Evolutionary conservation across 2,329 filamentous ascomycete species (phyloP), one percentile per base, ranked within the genome.

Genomic region (Esteya vermicola): DNA sequence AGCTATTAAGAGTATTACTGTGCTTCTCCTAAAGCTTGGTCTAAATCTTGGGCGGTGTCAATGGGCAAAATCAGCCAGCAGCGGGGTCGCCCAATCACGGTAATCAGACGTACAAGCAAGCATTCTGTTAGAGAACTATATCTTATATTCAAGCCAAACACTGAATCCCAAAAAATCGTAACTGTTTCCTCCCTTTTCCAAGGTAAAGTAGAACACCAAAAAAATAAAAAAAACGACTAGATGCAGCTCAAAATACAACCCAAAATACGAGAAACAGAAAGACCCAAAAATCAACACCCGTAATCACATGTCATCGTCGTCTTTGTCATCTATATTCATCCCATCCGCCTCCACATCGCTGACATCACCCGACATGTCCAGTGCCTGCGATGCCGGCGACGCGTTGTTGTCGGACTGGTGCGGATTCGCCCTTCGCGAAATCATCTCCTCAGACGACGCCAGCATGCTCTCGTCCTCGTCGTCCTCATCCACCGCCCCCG

Each of bases 311-410:
- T 26, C 35, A 26, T 26, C 8, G 18, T 30, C 37, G 13, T 33
- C 28, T 10, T 22, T 33, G n/a, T 27, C 32, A 23, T 30, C 23
- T 19, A 30, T 38, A 18, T 28, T 33, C 19, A 41, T 40, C 6
- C 4, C 23, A 13, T 35, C 39, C 2, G 33, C 44, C 19, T 45
- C 46, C 6, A 50, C 46, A n/a, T 48, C 51, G 10, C 48, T 50
- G 21, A 64, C 60, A 7, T 65, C 64, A 2, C 55, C 59, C 6
- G 62, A 67, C 33, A 51, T 59, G 23, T 62, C 48, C 14, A 31
- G 3, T 3, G 61, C 59, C 6, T 57, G 57, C 2, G 57, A 57
- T 8, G 63, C 58, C 2, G 60, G 56, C 39, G 63, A 65, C 1
- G 47, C 30, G 10, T 43, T 42, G 14, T 57, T 57, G 14, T 63